Evolutionary conservation across 2,329 filamentous ascomycete species (phyloP), one percentile per base, ranked within the genome.

Genomic region (Paraphaeosphaeria minitans): DNA sequence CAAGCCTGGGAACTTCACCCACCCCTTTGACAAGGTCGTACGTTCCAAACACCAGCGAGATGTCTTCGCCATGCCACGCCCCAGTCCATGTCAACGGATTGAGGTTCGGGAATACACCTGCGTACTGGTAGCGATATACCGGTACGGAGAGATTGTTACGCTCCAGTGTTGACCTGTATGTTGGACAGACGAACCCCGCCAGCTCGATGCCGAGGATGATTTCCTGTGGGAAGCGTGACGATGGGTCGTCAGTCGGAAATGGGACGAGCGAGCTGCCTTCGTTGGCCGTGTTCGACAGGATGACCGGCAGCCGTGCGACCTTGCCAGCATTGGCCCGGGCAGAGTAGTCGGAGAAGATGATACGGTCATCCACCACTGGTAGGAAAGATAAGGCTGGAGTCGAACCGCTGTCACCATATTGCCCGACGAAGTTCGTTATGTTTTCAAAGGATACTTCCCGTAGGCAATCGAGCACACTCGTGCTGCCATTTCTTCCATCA

Each of bases 401-500:
- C 21, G 51, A 59, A 4, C 61, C 65, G 1, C 62, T 62, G 31
- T 72, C 66, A 14, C 62, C 57, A 53, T 76, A 75, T 27, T 61
- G 56, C 0, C 66, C 69, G 29, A 78, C 60, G 56, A 76, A 76
- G 56, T 72, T 70, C 41, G 62, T 60, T 19, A 78, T 70, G 6
- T 60, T 55, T 8, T 60, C 31, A 31, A 62, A 68, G 2, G 68
- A 61, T 0, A 76, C 66, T 3, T 62, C 45, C 22, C 69, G 70
- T 72, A 79, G 76, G 61, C 77, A 79, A 3, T 66, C 65, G 3
- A 79, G 65, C 51, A 75, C 68, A 6, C 52, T 60, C 14, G 35
- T 42, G 14, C 47, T 58, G 21, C 53, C 24, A 29, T 45, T 54
- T 13, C 24, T 41, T 22, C 12, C 19, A 27, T 27, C 27, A 31